These are phyloP conservation scores for Solanum commersonii DNA, from an alignment of 257 asterid species.

Conservation along the genomic window DNA sequence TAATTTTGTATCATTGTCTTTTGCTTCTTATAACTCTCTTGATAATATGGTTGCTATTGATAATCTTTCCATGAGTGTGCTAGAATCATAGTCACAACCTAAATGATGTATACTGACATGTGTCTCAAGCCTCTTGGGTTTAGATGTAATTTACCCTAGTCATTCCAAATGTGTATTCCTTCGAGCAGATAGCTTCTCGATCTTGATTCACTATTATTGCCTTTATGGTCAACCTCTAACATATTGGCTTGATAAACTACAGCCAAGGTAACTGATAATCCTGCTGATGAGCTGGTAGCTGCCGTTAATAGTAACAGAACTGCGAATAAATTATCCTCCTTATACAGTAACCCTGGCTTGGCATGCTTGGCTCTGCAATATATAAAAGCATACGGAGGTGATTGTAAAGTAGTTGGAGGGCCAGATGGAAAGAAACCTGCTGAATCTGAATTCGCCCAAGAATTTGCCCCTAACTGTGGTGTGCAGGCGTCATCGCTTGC, in stretches of 20 bases:
- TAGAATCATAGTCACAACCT: not conserved
- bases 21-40: not conserved
- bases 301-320: constrained; percentile 57
- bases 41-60: not conserved
- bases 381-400: constrained; percentile 77
- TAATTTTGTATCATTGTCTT: not conserved
- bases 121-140: not conserved
- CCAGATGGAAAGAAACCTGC: constrained; percentile 60
- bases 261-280: constrained; percentile 77
- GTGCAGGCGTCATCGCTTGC: constrained; percentile 46
- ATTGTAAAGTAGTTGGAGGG: constrained; percentile 68
- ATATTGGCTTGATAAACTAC: constrained; percentile 7
- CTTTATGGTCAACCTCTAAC: not conserved
- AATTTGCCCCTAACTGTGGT: constrained; percentile 76
- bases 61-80: not conserved
- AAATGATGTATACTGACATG: not conserved
- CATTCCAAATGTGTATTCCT: not conserved
- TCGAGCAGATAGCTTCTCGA: not conserved
- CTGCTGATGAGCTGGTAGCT: constrained; percentile 67
- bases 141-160: not conserved
- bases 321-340: constrained; percentile 45
- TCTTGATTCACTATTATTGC: not conserved
- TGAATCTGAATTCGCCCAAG: constrained; percentile 49
- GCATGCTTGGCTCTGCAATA: constrained; percentile 91
- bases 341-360: constrained; percentile 75